A percentile compares a stretch with the other conserved stretches of the same genome.
phyloP scores from a whole-genome alignment of 208 protist genomes.

The Wallacemonas sp. region DNA sequence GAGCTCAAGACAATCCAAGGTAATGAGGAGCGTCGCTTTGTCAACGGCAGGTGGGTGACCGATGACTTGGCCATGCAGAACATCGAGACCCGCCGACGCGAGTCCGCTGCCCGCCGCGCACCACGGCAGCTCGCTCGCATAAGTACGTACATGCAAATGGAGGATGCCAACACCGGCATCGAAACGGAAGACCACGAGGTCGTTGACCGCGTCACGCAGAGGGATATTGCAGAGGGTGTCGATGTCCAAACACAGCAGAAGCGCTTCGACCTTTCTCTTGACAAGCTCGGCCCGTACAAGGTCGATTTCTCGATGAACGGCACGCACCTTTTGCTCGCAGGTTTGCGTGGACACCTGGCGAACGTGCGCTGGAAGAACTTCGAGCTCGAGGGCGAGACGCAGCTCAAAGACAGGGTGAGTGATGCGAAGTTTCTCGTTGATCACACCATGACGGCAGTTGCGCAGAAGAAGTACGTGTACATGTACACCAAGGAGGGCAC shows the following conservation, averaged over 20 bases:
- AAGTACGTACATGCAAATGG: slow-evolving; percentile 65
- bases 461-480: slow-evolving; percentile 99
- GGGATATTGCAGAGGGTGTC: slow-evolving; percentile 84
- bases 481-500: slow-evolving; percentile 98
- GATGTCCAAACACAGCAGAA: slow-evolving; percentile 94
- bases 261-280: slow-evolving; percentile 92
- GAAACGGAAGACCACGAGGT: slow-evolving; percentile 89
- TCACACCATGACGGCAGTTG: slow-evolving; percentile 97
- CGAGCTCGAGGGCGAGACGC: slow-evolving; percentile 91
- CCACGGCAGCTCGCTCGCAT: slow-evolving; percentile 68
- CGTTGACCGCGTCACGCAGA: slow-evolving; percentile 93
- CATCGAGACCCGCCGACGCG: slow-evolving; percentile 42
- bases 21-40: slow-evolving; percentile 50
- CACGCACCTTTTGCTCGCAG: slow-evolving; percentile 92
- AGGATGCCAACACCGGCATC: slow-evolving; percentile 67
- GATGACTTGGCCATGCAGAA: slow-evolving; percentile 70
- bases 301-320: slow-evolving; percentile 95
- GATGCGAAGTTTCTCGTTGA: slow-evolving; percentile 97
- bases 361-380: slow-evolving; percentile 95
- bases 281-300: slow-evolving; percentile 95
- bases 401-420: slow-evolving; percentile 93
- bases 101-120: slow-evolving; percentile 57
- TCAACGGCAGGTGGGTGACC: slow-evolving; percentile 82
- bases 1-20: slow-evolving; percentile 44
- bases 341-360: slow-evolving; percentile 95